Percentiles rank a stretch among this genome's conserved stretches.
Evolutionary conservation across 768 basidiomycete genomes (phyloP).

Genomic region (Suillus subalutaceus): DNA sequence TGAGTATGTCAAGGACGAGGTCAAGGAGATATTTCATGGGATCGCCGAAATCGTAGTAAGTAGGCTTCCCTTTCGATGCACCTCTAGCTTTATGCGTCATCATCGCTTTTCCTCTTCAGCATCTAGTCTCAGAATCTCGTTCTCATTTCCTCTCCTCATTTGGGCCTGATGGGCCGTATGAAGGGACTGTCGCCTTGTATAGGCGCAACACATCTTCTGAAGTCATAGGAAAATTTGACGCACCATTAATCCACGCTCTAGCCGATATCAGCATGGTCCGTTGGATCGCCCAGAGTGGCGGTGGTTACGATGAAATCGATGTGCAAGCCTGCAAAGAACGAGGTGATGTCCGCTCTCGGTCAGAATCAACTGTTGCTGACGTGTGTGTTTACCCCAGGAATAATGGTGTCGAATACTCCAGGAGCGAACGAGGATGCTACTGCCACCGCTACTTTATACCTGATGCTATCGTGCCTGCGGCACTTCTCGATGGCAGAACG

Average conservation of each 20-base stretch:
- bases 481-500: slow-evolving; percentile 68
- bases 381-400: no score
- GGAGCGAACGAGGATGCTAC: slow-evolving; percentile 85
- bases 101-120: slow-evolving; percentile 31
- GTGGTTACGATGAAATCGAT: slow-evolving; percentile 86
- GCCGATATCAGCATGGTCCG: slow-evolving; percentile 56
- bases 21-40: slow-evolving; percentile 57
- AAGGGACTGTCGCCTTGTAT: slow-evolving; percentile 72
- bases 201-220: slow-evolving; percentile 66
- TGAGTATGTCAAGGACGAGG: slow-evolving; percentile 77
- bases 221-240: slow-evolving; percentile 75
- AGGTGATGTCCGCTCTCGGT: slow-evolving; percentile 45
- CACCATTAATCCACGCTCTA: slow-evolving; percentile 66
- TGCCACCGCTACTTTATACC: slow-evolving; percentile 63
- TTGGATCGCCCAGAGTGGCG: slow-evolving; percentile 87
- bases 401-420: slow-evolving; percentile 68
- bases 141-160: slow-evolving; percentile 66
- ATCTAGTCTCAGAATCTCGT: slow-evolving; percentile 56
- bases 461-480: slow-evolving; percentile 21
- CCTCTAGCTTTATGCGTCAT: slow-evolving; percentile 2
- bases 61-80: slow-evolving; percentile 15
- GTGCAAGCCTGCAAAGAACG: slow-evolving; percentile 67
- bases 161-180: slow-evolving; percentile 67
- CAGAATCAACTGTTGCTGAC: slow-evolving; percentile 1
- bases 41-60: slow-evolving; percentile 76